These are phyloP conservation scores for Ceratocystis harringtonii DNA, from an alignment of 2,329 filamentous ascomycete genomes.

Conservation along the genomic window DNA sequence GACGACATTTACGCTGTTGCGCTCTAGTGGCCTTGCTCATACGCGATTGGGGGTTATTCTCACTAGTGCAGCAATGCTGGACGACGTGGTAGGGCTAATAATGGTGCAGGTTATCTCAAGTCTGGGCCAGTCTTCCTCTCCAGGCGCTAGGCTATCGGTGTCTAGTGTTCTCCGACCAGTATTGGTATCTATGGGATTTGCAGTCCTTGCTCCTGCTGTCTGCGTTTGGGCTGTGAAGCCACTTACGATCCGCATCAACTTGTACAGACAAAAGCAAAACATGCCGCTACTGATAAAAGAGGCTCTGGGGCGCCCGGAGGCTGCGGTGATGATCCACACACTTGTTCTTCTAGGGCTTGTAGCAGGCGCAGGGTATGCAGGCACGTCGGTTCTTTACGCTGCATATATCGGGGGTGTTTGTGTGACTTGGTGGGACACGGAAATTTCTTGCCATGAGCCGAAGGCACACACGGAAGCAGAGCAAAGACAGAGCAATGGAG, in stretches of 20 bases:
- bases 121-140: constrained; percentile 29
- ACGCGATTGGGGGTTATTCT: constrained; percentile 46
- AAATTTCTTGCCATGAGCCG: too few relatives aligned
- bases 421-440: constrained; percentile 44
- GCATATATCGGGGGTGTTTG: constrained; percentile 46
- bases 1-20: constrained; percentile 46
- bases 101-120: constrained; percentile 64
- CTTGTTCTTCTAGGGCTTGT: constrained; percentile 35
- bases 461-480: neutral
- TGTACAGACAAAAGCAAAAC: neutral
- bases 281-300: neutral
- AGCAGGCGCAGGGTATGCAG: constrained; percentile 40
- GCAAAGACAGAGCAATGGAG: neutral
- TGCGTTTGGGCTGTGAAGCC: constrained; percentile 34
- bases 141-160: constrained; percentile 21
- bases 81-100: constrained; percentile 63
- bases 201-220: constrained; percentile 30
- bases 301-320: neutral
- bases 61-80: constrained; percentile 62
- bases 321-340: constrained; percentile 25
- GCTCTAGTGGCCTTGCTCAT: constrained; percentile 28
- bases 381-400: constrained; percentile 47
- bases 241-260: constrained; percentile 24
- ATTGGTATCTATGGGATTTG: constrained; percentile 37
- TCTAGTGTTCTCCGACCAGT: constrained; percentile 31